Evolutionary conservation across 768 basidiomycete genomes (phyloP).

Genomic region (Postia placenta): DNA sequence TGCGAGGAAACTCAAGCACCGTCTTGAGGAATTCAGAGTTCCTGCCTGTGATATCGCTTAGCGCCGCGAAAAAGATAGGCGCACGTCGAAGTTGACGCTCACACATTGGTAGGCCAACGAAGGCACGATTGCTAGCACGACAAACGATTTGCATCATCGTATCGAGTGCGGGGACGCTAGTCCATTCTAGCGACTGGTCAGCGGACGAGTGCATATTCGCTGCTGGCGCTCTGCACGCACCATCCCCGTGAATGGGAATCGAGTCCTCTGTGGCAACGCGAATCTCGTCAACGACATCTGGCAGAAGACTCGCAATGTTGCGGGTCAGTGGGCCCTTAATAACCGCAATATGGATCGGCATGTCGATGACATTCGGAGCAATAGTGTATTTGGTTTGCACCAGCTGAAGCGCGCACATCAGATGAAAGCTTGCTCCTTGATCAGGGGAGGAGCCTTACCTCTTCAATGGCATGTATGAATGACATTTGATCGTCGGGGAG

Average conservation of each 20-base stretch:
- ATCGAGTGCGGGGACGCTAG: too few species aligned
- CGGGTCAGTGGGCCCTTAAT: slow-evolving; percentile 23
- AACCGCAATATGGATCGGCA: slow-evolving; percentile 18
- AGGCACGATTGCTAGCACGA: slow-evolving; percentile 15
- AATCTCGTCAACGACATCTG: slow-evolving; percentile 16
- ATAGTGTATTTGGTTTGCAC: slow-evolving; percentile 31
- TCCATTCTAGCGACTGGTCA: neutral
- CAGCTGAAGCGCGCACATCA: too few species aligned
- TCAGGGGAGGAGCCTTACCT: slow-evolving; percentile 23
- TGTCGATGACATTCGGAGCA: slow-evolving; percentile 13
- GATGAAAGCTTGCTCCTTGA: neutral
- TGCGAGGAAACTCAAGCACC: slow-evolving; percentile 12
- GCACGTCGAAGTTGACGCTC: neutral
- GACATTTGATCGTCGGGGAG: slow-evolving; percentile 41
- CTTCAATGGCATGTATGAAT: slow-evolving; percentile 30
- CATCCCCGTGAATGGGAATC: too few species aligned
- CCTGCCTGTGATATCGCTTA: slow-evolving; percentile 6
- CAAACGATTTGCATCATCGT: slow-evolving; percentile 14
- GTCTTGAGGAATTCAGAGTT: slow-evolving; percentile 9
- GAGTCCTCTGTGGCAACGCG: too few species aligned
- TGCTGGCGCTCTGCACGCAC: too few species aligned
- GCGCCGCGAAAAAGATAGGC: neutral
- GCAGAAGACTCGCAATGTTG: slow-evolving; percentile 15
- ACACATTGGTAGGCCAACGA: slow-evolving; percentile 15
- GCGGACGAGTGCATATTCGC: too few species aligned